A percentile compares a stretch with the other conserved stretches of the same genome.
Evolutionary conservation across 345 rosid genomes (phyloP).

Genomic region (Euphorbia tirucalli): DNA sequence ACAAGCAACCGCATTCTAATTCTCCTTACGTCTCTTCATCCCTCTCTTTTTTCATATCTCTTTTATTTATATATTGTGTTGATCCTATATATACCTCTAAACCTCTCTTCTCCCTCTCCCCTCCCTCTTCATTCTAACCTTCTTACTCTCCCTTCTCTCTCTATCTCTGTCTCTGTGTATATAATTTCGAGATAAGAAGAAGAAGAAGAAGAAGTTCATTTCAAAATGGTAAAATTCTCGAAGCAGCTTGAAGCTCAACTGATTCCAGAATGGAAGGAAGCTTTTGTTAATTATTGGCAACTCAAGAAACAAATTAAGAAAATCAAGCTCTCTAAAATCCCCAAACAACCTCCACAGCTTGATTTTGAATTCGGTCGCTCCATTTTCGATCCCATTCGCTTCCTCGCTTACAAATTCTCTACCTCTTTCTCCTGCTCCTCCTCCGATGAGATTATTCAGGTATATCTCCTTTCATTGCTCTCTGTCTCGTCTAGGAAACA

Average conservation of each 20-base stretch:
- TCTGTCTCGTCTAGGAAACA: too few relatives aligned
- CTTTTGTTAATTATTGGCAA: slow-evolving; percentile 84
- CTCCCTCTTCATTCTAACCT: too few relatives aligned
- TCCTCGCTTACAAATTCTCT: slow-evolving; percentile 36
- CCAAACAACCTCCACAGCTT: slow-evolving; percentile 36
- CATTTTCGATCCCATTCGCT: slow-evolving; percentile 55
- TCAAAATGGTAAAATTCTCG: slow-evolving; percentile 93
- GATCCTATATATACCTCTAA: slow-evolving; percentile 35
- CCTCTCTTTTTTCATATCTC: slow-evolving; percentile 33
- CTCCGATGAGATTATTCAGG: slow-evolving; percentile 60
- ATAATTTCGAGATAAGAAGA: background rate
- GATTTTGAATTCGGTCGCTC: slow-evolving; percentile 46
- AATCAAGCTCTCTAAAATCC: slow-evolving; percentile 53
- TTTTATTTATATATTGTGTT: background rate
- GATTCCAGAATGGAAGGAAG: slow-evolving; percentile 97
- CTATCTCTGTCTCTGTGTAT: background rate
- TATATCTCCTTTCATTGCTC: too few relatives aligned
- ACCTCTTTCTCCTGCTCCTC: slow-evolving; percentile 17
- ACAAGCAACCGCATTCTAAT: slow-evolving; percentile 23
- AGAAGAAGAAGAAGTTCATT: slow-evolving; percentile 2
- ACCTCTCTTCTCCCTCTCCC: slow-evolving; percentile 33
- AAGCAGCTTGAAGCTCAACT: slow-evolving; percentile 95
- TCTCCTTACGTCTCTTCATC: slow-evolving; percentile 22
- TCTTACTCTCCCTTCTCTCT: background rate
- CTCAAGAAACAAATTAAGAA: slow-evolving; percentile 86